Evolutionary conservation across 345 rosid species (phyloP).

Genomic region (Ricinus communis): DNA sequence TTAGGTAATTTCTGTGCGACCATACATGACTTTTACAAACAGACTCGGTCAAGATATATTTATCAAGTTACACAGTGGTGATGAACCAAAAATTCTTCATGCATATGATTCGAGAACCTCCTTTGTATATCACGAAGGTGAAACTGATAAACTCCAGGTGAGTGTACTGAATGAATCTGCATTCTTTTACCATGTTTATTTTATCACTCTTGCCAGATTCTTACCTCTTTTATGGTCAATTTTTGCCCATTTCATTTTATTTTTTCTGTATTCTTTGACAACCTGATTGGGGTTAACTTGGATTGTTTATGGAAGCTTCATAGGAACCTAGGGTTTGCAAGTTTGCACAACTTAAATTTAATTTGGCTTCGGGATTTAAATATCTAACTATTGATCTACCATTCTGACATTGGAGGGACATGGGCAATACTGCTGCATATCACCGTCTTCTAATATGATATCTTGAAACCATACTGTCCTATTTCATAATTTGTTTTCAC

Average conservation of each 20-base stretch:
- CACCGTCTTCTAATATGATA: not conserved
- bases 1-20: slow-evolving; percentile 84
- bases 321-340: not conserved
- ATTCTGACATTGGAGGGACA: not conserved
- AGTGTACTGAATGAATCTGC: slow-evolving; percentile 19
- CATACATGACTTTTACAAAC: slow-evolving; percentile 92
- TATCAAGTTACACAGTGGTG: slow-evolving; percentile 66
- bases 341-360: not conserved
- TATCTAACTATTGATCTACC: not conserved
- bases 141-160: slow-evolving; percentile 83
- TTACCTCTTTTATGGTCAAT: not conserved
- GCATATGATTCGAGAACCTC: slow-evolving; percentile 79
- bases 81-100: slow-evolving; percentile 75
- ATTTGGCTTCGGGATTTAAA: not conserved
- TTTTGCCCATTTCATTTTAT: not conserved
- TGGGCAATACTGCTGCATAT: not conserved
- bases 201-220: not conserved
- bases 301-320: not conserved
- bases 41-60: slow-evolving; percentile 79
- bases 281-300: too few relatives aligned
- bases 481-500: not conserved
- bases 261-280: too few relatives aligned
- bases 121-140: slow-evolving; percentile 51
- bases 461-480: not conserved
- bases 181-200: not conserved